Conservation (phyloP, 345 rosid species). For the Microthlaspi erraticum region DNA sequence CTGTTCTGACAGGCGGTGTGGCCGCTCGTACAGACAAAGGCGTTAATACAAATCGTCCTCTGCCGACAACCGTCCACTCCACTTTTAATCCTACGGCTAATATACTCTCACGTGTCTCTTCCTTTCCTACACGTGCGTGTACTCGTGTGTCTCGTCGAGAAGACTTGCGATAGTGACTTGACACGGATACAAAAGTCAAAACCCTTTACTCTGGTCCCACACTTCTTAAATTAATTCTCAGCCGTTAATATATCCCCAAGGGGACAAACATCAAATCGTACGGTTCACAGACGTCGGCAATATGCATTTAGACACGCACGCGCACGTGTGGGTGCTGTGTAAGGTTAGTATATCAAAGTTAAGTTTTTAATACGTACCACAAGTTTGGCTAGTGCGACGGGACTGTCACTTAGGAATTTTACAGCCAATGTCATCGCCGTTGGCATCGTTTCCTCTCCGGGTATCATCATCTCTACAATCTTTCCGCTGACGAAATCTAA, state of each 20-base stretch:
- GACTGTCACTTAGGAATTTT: conserved; percentile 72
- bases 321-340: conserved; percentile 26
- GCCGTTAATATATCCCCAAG: conserved; percentile 49
- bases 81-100: conserved; percentile 49
- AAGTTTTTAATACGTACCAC: conserved; percentile 53
- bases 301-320: background rate
- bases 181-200: conserved; percentile 52
- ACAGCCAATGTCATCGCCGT: conserved; percentile 89
- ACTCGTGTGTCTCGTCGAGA: conserved; percentile 53
- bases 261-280: no score
- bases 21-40: conserved; percentile 44
- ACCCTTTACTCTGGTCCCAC: conserved; percentile 36
- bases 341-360: background rate
- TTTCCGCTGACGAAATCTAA: conserved; percentile 74
- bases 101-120: conserved; percentile 35
- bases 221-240: conserved; percentile 40
- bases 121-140: conserved; percentile 45
- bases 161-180: conserved; percentile 40
- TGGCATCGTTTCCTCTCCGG: conserved; percentile 94
- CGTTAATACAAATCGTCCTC: conserved; percentile 52
- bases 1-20: conserved; percentile 37
- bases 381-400: conserved; percentile 63
- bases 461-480: conserved; percentile 95
- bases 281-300: conserved; percentile 33
- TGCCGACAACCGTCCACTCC: conserved; percentile 51